Conservation (phyloP, 176 grass and related monocot species). For the Musa schizocarpa region DNA sequence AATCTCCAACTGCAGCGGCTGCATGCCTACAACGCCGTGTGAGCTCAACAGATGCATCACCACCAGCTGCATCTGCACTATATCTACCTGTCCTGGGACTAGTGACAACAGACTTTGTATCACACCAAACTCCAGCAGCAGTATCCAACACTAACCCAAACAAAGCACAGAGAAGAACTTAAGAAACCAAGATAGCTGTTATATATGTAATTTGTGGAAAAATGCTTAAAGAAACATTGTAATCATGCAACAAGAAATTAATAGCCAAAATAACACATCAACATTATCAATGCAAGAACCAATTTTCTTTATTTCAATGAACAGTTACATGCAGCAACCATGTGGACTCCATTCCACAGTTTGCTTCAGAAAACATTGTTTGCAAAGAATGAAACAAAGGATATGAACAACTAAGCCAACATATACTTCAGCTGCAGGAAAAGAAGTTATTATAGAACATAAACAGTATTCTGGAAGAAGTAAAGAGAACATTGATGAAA, state of each 20-base stretch:
- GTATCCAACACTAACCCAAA: slow-evolving; percentile 78
- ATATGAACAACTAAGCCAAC: too few relatives aligned
- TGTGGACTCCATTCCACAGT: background rate
- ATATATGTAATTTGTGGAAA: too few relatives aligned
- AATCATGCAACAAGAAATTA: background rate
- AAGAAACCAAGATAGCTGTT: too few relatives aligned
- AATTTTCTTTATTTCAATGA: background rate
- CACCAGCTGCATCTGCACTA: slow-evolving; percentile 78
- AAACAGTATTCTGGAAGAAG: too few relatives aligned
- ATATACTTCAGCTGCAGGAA: too few relatives aligned
- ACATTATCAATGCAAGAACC: background rate
- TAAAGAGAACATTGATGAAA: too few relatives aligned
- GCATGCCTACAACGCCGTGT: slow-evolving; percentile 89
- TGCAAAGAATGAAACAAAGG: too few relatives aligned
- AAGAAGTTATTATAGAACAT: too few relatives aligned
- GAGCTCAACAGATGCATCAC: slow-evolving; percentile 79
- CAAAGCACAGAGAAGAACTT: background rate
- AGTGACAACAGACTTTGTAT: slow-evolving; percentile 91
- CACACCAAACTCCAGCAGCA: slow-evolving; percentile 96
- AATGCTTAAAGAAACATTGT: background rate
- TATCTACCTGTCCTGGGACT: slow-evolving; percentile 89
- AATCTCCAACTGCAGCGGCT: slow-evolving; percentile 93
- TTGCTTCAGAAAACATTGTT: too few relatives aligned
- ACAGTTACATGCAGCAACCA: background rate
- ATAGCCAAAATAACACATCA: background rate